Evolutionary conservation across 2,329 filamentous ascomycete species (phyloP).

Genomic region (Penicillium corylophilum): DNA sequence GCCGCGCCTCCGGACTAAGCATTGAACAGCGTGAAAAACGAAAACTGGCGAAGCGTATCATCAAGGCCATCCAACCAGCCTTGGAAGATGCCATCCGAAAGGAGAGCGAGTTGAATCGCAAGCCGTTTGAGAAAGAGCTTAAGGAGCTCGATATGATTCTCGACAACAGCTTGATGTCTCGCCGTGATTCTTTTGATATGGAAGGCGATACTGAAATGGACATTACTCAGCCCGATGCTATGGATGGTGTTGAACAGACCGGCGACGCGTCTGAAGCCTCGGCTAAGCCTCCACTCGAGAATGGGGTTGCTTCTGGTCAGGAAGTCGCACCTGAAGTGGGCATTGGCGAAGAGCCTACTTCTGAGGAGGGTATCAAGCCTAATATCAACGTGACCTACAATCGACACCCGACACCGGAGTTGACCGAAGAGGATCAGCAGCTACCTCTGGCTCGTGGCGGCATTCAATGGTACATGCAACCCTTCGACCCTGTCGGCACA

Average conservation of each 20-base stretch:
- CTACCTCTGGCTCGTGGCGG: constrained; percentile 68
- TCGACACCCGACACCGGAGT: constrained; percentile 47
- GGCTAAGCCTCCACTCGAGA: constrained; percentile 4
- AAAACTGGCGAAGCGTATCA: constrained; percentile 82
- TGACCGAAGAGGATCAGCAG: constrained; percentile 44
- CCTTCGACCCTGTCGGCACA: constrained; percentile 76
- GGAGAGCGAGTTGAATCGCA: constrained; percentile 76
- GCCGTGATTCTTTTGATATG: constrained; percentile 44
- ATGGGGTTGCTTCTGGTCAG: constrained; percentile 4
- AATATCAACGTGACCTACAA: constrained; percentile 41
- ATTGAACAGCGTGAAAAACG: constrained; percentile 76
- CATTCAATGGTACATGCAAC: constrained; percentile 81
- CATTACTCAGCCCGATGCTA: constrained; percentile 30
- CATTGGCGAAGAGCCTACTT: constrained; percentile 12
- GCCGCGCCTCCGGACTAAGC: constrained; percentile 45
- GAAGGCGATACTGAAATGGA: constrained; percentile 42
- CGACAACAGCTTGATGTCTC: constrained; percentile 61
- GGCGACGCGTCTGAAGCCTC: constrained; percentile 13
- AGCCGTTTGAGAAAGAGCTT: constrained; percentile 67
- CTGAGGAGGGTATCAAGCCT: constrained; percentile 18
- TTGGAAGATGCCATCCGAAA: constrained; percentile 74
- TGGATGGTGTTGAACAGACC: constrained; percentile 22
- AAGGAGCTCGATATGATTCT: constrained; percentile 73
- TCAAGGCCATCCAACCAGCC: constrained; percentile 75
- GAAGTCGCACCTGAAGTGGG: constrained; percentile 12